A percentile compares a stretch with the other conserved stretches of the same genome.
phyloP scores from a whole-genome alignment of 176 grass and related monocot genomes.

The Oryza brachyantha region DNA sequence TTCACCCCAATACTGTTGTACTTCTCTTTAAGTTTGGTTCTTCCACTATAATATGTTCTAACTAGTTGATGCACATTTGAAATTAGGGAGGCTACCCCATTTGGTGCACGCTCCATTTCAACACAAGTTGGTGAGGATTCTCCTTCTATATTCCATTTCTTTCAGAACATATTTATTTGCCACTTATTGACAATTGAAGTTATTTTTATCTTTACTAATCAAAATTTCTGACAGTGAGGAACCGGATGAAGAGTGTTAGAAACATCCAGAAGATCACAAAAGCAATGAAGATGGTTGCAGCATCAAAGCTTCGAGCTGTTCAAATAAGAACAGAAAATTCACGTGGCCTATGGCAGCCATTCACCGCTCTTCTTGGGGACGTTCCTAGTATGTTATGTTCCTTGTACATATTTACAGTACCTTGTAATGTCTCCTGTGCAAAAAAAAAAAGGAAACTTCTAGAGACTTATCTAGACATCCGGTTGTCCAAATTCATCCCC shows the following conservation, averaged over 20 bases:
- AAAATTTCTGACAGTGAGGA: constrained; percentile 55
- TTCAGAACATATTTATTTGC: not conserved
- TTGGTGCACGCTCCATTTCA: constrained; percentile 66
- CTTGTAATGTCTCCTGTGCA: too few relatives aligned
- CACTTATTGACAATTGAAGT: not conserved
- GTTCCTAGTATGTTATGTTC: constrained; percentile 60
- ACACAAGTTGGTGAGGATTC: constrained; percentile 73
- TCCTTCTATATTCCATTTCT: not conserved
- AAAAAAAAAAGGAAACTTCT: too few relatives aligned
- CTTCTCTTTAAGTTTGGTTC: not conserved
- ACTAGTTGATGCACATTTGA: constrained; percentile 11
- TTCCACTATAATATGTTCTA: not conserved
- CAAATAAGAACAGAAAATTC: constrained; percentile 91
- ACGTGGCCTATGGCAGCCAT: constrained; percentile 89
- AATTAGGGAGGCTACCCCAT: constrained; percentile 55
- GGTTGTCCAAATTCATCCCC: too few relatives aligned
- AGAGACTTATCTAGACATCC: too few relatives aligned
- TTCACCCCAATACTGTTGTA: not conserved
- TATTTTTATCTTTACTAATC: not conserved
- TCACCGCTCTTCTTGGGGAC: constrained; percentile 91
- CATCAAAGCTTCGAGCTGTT: constrained; percentile 88
- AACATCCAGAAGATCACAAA: constrained; percentile 99
- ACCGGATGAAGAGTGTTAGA: constrained; percentile 94
- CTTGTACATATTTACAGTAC: too few relatives aligned
- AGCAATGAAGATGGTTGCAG: constrained; percentile 99